These are phyloP conservation scores for Austroboletus festivus DNA, from an alignment of 768 basidiomycete genomes.

Conservation along the genomic window DNA sequence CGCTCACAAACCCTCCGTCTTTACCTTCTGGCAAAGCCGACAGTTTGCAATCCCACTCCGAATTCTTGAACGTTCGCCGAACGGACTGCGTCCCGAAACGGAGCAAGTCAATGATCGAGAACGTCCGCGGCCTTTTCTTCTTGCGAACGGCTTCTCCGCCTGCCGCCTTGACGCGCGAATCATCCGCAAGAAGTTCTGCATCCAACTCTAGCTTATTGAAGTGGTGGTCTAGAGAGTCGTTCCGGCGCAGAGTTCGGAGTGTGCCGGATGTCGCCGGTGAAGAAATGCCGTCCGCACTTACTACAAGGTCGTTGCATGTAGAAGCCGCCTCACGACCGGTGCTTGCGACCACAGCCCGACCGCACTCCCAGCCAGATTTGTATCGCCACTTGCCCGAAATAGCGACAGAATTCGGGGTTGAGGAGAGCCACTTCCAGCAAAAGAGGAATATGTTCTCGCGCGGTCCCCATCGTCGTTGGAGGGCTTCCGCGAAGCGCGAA, in stretches of 20 bases:
- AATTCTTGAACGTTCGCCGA: constrained; percentile 23
- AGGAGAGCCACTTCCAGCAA: constrained; percentile 5
- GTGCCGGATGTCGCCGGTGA: constrained; percentile 43
- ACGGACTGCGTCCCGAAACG: constrained; percentile 38
- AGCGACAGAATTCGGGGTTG: constrained; percentile 24
- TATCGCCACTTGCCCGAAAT: constrained; percentile 17
- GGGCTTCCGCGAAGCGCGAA: constrained; percentile 14
- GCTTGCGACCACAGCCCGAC: constrained; percentile 15
- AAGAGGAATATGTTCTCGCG: constrained; percentile 13
- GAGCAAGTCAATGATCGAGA: constrained; percentile 56
- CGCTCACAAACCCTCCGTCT: constrained; percentile 16
- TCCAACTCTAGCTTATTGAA: constrained; percentile 35
- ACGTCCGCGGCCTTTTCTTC: constrained; percentile 58
- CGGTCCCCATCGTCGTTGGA: constrained; percentile 22
- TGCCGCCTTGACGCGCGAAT: constrained; percentile 26
- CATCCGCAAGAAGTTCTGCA: constrained; percentile 27
- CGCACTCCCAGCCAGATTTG: constrained; percentile 33
- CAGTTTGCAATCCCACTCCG: constrained; percentile 24
- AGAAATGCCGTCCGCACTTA: constrained; percentile 23
- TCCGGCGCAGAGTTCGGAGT: constrained; percentile 52
- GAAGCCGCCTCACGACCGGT: constrained; percentile 9
- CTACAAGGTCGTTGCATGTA: constrained; percentile 25
- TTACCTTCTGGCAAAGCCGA: constrained; percentile 12
- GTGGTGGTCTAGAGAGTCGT: constrained; percentile 49
- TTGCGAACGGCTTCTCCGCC: constrained; percentile 44